Conservation (phyloP, 495 filamentous ascomycete species). For the Friedmanniomyces endolithicus region DNA sequence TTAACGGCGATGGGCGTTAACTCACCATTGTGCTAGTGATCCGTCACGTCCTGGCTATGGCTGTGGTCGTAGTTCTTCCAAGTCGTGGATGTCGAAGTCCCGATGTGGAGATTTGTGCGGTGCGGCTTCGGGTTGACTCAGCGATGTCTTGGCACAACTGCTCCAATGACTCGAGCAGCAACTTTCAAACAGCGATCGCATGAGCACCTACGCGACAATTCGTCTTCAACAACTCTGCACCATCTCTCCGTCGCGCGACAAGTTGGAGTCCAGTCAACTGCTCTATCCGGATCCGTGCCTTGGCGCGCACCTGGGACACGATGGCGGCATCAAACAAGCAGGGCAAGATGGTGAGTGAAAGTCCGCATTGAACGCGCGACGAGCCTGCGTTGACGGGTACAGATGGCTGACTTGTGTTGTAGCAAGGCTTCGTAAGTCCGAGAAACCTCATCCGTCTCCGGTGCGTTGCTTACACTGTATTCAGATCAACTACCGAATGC, state of each 20-base stretch:
- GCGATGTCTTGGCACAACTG: not conserved
- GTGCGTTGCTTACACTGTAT: conserved; percentile 14
- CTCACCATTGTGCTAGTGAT: conserved; percentile 23
- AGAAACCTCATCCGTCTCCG: not conserved
- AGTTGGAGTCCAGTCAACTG: not conserved
- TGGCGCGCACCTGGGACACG: conserved; percentile 45
- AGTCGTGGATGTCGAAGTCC: not conserved
- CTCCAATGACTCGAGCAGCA: not conserved
- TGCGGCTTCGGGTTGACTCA: not conserved
- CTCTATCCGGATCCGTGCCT: conserved; percentile 38
- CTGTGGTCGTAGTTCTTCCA: not conserved
- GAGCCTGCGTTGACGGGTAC: conserved; percentile 46
- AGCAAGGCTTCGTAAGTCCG: conserved; percentile 90
- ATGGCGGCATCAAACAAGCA: conserved; percentile 86
- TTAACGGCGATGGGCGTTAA: not conserved
- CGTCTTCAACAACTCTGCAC: not conserved
- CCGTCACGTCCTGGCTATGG: conserved; percentile 20
- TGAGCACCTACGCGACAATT: not conserved
- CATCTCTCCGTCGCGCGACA: too few species aligned
- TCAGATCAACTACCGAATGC: conserved; percentile 99
- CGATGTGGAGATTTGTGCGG: not conserved
- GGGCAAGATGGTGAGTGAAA: conserved; percentile 88
- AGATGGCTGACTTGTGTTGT: conserved; percentile 52
- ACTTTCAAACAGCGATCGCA: not conserved
- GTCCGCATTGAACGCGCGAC: conserved; percentile 16